Evolutionary conservation across 371 early-diverging fungal species (phyloP), one percentile per base, ranked within the genome.

Genomic region (Choanephora cucurbitarum): DNA sequence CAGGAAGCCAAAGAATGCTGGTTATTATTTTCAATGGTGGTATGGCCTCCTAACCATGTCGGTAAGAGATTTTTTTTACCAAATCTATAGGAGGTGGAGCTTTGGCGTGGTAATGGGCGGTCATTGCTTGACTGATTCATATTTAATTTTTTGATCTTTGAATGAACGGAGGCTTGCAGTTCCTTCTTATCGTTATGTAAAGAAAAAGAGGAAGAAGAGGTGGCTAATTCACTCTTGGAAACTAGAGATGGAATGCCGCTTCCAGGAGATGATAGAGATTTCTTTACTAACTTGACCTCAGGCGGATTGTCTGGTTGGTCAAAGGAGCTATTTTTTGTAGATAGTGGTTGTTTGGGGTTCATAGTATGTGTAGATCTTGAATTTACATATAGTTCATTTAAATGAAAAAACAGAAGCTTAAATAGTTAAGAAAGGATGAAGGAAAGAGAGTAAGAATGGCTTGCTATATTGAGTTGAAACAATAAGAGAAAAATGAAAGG

Each of bases 41-140:
- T 21, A 45, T 58, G 58, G 15, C 73, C 63, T 43, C 70, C 72
- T n/a, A 75, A 58, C 76, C 76, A 75, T 23, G 67, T 56, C 17
- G 72, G 76, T 24, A 75, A 49, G 6, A 70, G 42, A 37, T 37
- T 3, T 15, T 55, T 67, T 42, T 75, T 75, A n/a, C 72, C 68
- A 56, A 75, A 75, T 39, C 70, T 59, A n/a, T 72, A 57, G 17
- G 76, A 70, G 10, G 37, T 2, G n/a, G 66, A 48, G 48, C 66
- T 66, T 55, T 57, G 62, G 19, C 66, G 64, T 49, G 67, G 15
- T n/a, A 22, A n/a, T 1, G 72, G 56, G 31, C 60, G 55, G 13
- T 66, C 58, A 42, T 63, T 44, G 19, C 52, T n/a, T n/a, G 52
- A 33, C 19, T 57, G 43, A 41, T 50, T 39, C 23, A 46, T 44